phyloP scores from a whole-genome alignment of 2,329 filamentous ascomycete genomes.

The Ophiosphaerella narmari region DNA sequence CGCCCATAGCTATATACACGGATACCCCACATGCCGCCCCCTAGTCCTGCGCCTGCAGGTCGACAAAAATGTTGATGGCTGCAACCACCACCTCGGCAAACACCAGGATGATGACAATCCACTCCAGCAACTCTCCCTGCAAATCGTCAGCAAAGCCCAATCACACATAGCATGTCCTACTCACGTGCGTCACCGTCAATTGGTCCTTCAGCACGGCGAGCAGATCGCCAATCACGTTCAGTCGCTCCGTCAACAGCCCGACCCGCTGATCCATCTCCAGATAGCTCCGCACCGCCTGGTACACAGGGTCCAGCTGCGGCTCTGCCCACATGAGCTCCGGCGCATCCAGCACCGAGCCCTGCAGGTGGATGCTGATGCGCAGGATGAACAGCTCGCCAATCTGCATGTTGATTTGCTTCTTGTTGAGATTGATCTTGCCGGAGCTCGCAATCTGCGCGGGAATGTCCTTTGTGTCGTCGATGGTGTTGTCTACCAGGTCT shows the following conservation, averaged over 20 bases:
- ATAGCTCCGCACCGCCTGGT: constrained; percentile 92
- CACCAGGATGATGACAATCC: constrained; percentile 86
- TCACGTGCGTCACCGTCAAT: constrained; percentile 74
- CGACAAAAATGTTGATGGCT: constrained; percentile 91
- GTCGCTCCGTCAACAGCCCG: constrained; percentile 80
- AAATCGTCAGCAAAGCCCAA: constrained; percentile 7
- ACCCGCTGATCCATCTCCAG: constrained; percentile 98
- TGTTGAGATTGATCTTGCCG: constrained; percentile 85
- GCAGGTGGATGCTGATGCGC: constrained; percentile 96
- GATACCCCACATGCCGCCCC: too few species aligned
- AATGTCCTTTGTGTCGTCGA: constrained; percentile 90
- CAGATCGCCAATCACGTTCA: constrained; percentile 92
- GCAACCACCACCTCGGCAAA: constrained; percentile 94
- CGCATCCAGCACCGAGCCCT: constrained; percentile 93
- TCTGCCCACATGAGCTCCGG: constrained; percentile 99
- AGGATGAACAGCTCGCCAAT: constrained; percentile 98
- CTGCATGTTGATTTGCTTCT: constrained; percentile 97
- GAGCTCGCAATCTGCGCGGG: constrained; percentile 91
- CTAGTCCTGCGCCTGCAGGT: constrained; percentile 75
- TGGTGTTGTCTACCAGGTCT: constrained; percentile 90
- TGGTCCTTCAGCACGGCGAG: constrained; percentile 94
- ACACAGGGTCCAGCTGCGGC: constrained; percentile 93
- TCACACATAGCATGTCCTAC: constrained; percentile 6
- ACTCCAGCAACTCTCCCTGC: constrained; percentile 55
- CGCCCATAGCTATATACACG: constrained; percentile 12